These are phyloP conservation scores for Elongisporangium undulatum DNA, from an alignment of 352 stramenopile genomes.

Conservation along the genomic window DNA sequence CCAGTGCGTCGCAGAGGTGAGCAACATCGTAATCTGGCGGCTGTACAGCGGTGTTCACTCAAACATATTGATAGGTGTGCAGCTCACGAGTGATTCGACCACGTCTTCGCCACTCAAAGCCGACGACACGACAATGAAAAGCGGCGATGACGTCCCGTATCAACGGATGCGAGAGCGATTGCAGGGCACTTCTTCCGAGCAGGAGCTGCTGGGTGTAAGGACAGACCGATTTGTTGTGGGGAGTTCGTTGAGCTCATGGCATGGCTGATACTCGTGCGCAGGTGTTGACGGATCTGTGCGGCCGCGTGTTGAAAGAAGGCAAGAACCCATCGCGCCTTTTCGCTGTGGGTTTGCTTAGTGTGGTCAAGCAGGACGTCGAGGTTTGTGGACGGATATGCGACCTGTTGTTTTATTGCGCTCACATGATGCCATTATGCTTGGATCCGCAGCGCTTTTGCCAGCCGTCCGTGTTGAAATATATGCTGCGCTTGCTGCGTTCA, in stretches of 20 bases:
- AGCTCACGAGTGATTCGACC: not conserved
- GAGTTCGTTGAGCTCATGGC: not conserved
- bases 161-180: slow-evolving; percentile 48
- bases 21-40: slow-evolving; percentile 8
- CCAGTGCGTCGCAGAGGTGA: slow-evolving; percentile 35
- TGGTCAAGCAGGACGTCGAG: slow-evolving; percentile 48
- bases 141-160: slow-evolving; percentile 32
- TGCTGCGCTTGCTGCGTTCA: slow-evolving; percentile 71
- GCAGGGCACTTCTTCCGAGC: slow-evolving; percentile 23
- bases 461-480: slow-evolving; percentile 65
- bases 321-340: slow-evolving; percentile 55
- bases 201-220: slow-evolving; percentile 48
- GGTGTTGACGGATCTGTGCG: slow-evolving; percentile 47
- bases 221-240: not conserved
- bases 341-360: slow-evolving; percentile 50
- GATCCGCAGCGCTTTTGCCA: slow-evolving; percentile 38
- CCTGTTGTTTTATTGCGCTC: not conserved
- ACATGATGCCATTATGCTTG: not conserved
- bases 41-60: slow-evolving; percentile 17
- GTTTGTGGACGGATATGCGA: slow-evolving; percentile 10
- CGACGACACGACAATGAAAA: slow-evolving; percentile 5
- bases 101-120: not conserved
- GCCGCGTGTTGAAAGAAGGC: slow-evolving; percentile 47
- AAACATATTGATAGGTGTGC: not conserved
- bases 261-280: slow-evolving; percentile 9